These are phyloP conservation scores for Amanita inopinata DNA, from an alignment of 768 basidiomycete genomes.

Conservation along the genomic window DNA sequence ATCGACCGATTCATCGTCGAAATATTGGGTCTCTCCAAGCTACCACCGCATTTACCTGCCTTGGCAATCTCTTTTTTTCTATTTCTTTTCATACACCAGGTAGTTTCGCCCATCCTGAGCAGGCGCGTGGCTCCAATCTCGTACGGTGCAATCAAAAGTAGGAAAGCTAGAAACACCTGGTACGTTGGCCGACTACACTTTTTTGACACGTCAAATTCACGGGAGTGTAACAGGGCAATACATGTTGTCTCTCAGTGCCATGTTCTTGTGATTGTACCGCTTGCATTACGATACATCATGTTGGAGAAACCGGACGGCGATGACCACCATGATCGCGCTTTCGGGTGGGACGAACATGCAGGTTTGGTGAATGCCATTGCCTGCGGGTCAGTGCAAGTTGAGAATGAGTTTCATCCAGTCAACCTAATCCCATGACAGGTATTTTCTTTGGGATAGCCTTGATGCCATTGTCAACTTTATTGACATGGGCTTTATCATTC, in stretches of 20 bases:
- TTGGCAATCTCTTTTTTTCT: slow-evolving; percentile 43
- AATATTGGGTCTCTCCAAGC: slow-evolving; percentile 39
- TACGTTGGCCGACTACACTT: slow-evolving; percentile 19
- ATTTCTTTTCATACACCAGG: slow-evolving; percentile 50
- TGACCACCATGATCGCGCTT: slow-evolving; percentile 46
- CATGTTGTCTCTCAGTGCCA: slow-evolving; percentile 70
- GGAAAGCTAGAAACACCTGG: slow-evolving; percentile 51
- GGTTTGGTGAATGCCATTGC: slow-evolving; percentile 60
- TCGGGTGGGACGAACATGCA: slow-evolving; percentile 58
- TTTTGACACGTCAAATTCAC: slow-evolving; percentile 1
- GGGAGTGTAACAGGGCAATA: slow-evolving; percentile 40
- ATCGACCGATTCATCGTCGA: slow-evolving; percentile 10
- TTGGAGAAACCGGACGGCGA: slow-evolving; percentile 31
- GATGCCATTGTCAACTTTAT: slow-evolving; percentile 61
- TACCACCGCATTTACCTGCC: slow-evolving; percentile 45
- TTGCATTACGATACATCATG: slow-evolving; percentile 44
- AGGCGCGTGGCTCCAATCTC: slow-evolving; percentile 34
- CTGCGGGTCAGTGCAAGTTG: slow-evolving; percentile 43
- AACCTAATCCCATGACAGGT: slow-evolving; percentile 25
- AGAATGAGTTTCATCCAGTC: not conserved
- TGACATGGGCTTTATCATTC: slow-evolving; percentile 67
- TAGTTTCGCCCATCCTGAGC: slow-evolving; percentile 47
- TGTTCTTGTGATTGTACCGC: slow-evolving; percentile 54
- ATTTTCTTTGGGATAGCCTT: slow-evolving; percentile 79
- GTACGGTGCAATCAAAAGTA: slow-evolving; percentile 32